phyloP scores from a whole-genome alignment of 768 basidiomycete species.

The Chalciporus pseudorubinellus region DNA sequence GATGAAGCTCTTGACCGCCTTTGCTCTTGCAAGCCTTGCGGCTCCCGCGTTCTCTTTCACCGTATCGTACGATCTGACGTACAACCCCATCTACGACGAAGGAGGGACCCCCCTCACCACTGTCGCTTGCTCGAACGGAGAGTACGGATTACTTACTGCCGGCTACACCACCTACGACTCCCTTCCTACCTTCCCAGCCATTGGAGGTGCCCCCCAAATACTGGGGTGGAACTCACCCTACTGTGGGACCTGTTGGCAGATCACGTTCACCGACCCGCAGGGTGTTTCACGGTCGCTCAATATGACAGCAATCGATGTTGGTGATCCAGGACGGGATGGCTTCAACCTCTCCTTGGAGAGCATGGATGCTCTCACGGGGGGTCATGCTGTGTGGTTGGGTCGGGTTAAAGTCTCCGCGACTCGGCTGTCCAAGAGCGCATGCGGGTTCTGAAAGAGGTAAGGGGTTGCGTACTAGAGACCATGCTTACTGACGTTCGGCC shows the following conservation, averaged over 20 bases:
- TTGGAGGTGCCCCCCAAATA: constrained; percentile 55
- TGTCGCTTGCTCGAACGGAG: constrained; percentile 52
- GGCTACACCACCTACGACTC: constrained; percentile 48
- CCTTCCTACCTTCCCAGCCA: constrained; percentile 57
- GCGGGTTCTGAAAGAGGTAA: constrained; percentile 8
- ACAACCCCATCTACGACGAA: constrained; percentile 52
- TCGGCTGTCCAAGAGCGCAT: constrained; percentile 13
- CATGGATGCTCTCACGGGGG: constrained; percentile 36
- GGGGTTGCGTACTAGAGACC: background rate
- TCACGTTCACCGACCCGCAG: constrained; percentile 41
- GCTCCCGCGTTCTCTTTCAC: constrained; percentile 3
- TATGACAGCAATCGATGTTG: constrained; percentile 52
- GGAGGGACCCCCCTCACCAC: constrained; percentile 35
- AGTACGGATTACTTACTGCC: constrained; percentile 45
- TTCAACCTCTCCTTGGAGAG: constrained; percentile 38
- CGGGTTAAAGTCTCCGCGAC: constrained; percentile 21
- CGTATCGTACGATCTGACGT: constrained; percentile 31
- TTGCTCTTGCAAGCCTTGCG: constrained; percentile 7
- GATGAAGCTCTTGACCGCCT: constrained; percentile 8
- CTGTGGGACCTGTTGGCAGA: constrained; percentile 61
- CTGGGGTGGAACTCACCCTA: constrained; percentile 47
- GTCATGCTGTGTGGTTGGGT: constrained; percentile 28
- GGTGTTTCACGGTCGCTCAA: constrained; percentile 39
- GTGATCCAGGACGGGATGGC: constrained; percentile 23
- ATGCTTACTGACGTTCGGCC: background rate